Percentiles rank a stretch among this genome's conserved stretches.
Evolutionary conservation across 1,139 yeast genomes (phyloP).

Genomic region (Dujonia santamariae): DNA sequence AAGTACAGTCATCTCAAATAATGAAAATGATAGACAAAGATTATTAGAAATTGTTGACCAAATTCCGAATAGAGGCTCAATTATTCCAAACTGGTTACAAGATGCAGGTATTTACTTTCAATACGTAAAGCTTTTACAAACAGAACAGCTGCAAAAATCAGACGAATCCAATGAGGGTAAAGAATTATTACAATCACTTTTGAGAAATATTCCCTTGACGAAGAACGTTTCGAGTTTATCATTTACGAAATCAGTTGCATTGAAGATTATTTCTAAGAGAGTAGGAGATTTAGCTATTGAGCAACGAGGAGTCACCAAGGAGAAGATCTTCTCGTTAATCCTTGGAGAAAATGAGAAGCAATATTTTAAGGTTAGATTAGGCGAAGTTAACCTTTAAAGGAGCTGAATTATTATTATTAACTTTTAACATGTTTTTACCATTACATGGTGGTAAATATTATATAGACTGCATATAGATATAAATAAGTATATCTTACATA

Average conservation of each 20-base stretch:
- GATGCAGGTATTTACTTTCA: conserved; percentile 59
- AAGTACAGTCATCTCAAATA: conserved; percentile 47
- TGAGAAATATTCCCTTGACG: conserved; percentile 44
- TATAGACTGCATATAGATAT: no score
- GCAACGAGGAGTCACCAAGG: conserved; percentile 8
- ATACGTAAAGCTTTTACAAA: conserved; percentile 20
- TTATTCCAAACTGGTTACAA: conserved; percentile 53
- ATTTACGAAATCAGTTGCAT: conserved; percentile 42
- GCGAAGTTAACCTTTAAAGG: no score
- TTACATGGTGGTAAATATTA: no score
- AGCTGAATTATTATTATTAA: no score
- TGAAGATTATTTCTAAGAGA: conserved; percentile 48
- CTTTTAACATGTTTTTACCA: no score
- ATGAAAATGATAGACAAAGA: conserved; percentile 26
- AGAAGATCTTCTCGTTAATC: conserved; percentile 31
- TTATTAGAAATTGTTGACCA: conserved; percentile 40
- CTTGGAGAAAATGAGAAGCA: conserved; percentile 47
- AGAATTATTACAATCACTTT: conserved; percentile 22
- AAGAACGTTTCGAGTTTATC: conserved; percentile 13
- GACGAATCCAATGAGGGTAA: conserved; percentile 1
- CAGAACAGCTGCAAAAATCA: background rate
- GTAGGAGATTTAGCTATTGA: conserved; percentile 40
- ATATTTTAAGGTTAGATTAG: conserved; percentile 29
- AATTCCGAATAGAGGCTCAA: conserved; percentile 45
- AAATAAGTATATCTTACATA: no score